Evolutionary conservation across 2,329 filamentous ascomycete species (phyloP), one percentile per base, ranked within the genome.

Genomic region (Pseudomassariella vexata): DNA sequence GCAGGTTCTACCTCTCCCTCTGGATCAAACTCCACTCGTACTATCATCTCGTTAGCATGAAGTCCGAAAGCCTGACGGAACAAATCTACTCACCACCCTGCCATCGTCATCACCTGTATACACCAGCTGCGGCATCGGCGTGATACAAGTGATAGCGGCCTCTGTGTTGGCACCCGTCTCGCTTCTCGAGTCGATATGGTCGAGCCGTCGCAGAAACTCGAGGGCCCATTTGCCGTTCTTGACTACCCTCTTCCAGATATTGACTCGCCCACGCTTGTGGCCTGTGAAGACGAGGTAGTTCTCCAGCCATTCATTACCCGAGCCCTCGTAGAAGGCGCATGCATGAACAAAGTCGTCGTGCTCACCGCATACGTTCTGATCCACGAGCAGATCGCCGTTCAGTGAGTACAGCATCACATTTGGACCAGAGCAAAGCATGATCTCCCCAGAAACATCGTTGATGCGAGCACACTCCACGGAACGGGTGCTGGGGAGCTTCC

Each of bases 101-200:
- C 92, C 92, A 42, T 88, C 83, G 42, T 96, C 92, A 62, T 96
- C 92, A 3, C 90, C 92, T 0, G 89, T 95, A 59, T 95, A 96
- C 8, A 96, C 79, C 40, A 82, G 73, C 41, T 82, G 80, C 32
- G 85, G 78, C 72, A 89, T 84, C 3, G 90, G 84, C 35, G 85
- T 70, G 32, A 98, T 84, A 52, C 85, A 94, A 22, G 85, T 94
- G 39, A 96, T 89, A 0, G 82, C 80, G 3, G 82, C 80, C 27
- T 75, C 71, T 0, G 67, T 65, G 41, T 76, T 77, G 5, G 55
- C 62, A 46, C 50, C 77, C 60, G 53, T 74, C 64, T 70, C 80
- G 30, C 75, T 77, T 44, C 71, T 76, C 30, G 66, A 63, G 50
- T 94, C 86, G 23, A 79, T 67, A 53, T 95, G 86, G 52, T 94